These are phyloP conservation scores for Bodo saltans DNA, from an alignment of 78 protist species.

Conservation along the genomic window DNA sequence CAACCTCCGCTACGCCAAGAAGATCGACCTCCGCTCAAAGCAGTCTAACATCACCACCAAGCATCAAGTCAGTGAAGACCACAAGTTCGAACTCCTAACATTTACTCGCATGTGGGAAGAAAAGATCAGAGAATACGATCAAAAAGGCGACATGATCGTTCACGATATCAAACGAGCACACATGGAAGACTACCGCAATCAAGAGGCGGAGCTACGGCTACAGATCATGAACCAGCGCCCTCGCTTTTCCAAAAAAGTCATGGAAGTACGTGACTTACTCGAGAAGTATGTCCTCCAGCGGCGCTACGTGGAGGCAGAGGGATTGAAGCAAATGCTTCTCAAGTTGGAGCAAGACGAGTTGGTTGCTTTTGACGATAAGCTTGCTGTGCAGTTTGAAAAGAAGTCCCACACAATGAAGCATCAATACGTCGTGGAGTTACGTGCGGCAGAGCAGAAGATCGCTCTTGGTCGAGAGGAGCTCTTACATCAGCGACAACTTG, in stretches of 20 bases:
- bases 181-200: slow-evolving; percentile 12
- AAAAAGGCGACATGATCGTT: slow-evolving; percentile 10
- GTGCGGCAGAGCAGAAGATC: slow-evolving; percentile 21
- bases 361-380: slow-evolving; percentile 4
- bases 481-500: neutral
- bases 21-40: neutral
- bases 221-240: slow-evolving; percentile 37
- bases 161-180: neutral
- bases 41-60: neutral
- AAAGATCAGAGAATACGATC: slow-evolving; percentile 22
- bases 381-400: neutral
- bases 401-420: neutral
- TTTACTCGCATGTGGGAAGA: slow-evolving; percentile 22
- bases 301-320: slow-evolving; percentile 30
- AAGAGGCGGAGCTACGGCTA: neutral
- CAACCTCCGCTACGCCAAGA: slow-evolving; percentile 27
- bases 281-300: slow-evolving; percentile 21
- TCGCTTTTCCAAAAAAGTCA: slow-evolving; percentile 4
- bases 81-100: slow-evolving; percentile 17
- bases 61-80: neutral
- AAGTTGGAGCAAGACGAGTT: slow-evolving; percentile 12
- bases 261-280: slow-evolving; percentile 10
- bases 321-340: neutral
- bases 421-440: slow-evolving; percentile 6
- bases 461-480: slow-evolving; percentile 6